Conservation (phyloP, 2,329 filamentous ascomycete species). For the Apiospora koreana region DNA sequence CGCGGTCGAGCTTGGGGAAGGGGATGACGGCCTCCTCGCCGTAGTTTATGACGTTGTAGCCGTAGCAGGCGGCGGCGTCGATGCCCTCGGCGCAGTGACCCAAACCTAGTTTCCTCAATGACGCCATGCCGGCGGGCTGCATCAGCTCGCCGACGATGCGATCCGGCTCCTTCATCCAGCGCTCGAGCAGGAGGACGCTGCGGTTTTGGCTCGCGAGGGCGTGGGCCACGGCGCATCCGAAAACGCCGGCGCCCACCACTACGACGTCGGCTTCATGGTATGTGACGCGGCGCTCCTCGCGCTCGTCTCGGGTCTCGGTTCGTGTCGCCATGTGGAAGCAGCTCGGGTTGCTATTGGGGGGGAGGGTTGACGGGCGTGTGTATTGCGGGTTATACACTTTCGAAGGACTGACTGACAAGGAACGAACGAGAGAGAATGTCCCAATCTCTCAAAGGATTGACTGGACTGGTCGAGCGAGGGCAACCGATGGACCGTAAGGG, state of each 20-base stretch:
- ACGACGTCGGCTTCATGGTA: constrained; percentile 78
- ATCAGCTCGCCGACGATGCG: constrained; percentile 94
- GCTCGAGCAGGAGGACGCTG: constrained; percentile 87
- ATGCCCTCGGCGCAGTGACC: constrained; percentile 83
- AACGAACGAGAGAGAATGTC: background rate
- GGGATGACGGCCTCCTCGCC: constrained; percentile 72
- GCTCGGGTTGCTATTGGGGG: background rate
- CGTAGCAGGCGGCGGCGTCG: constrained; percentile 78
- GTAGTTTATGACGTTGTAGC: constrained; percentile 87
- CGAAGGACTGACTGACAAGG: background rate
- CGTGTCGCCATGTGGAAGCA: background rate
- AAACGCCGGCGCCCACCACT: constrained; percentile 86
- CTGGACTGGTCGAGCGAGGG: no score
- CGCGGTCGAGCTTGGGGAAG: constrained; percentile 65
- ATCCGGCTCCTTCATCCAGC: constrained; percentile 87
- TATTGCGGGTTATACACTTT: background rate
- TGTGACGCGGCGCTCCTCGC: constrained; percentile 48
- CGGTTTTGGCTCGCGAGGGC: constrained; percentile 86
- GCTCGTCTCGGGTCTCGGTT: constrained; percentile 36
- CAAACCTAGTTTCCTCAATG: constrained; percentile 79
- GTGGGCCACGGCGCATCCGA: constrained; percentile 84
- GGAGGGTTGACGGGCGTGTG: background rate
- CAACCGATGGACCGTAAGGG: background rate
- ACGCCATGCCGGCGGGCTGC: constrained; percentile 85
- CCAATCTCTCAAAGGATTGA: background rate